Conservation (phyloP, 352 stramenopile species). For the Pythium utonaiense region DNA sequence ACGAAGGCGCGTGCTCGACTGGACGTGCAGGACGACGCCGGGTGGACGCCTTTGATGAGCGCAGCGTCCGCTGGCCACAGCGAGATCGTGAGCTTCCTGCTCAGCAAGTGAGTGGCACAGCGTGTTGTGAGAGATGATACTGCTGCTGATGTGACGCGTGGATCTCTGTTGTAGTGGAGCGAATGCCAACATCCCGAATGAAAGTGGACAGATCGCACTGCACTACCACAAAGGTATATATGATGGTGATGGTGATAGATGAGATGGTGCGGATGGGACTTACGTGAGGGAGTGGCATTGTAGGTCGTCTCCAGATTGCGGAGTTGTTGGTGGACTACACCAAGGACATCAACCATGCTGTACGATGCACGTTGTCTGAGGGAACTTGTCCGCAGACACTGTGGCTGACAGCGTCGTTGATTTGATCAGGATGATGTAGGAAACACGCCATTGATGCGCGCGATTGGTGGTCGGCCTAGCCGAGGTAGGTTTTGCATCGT, state of each 20-base stretch:
- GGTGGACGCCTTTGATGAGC: slow-evolving; percentile 79
- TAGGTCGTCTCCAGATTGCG: slow-evolving; percentile 58
- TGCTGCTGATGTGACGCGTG: slow-evolving; percentile 6
- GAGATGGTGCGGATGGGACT: too few species aligned
- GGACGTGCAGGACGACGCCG: slow-evolving; percentile 68
- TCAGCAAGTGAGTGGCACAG: slow-evolving; percentile 54
- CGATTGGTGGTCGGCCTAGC: slow-evolving; percentile 51
- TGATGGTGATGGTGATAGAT: background rate
- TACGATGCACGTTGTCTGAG: too few species aligned
- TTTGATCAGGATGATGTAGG: slow-evolving; percentile 55
- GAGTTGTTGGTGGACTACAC: slow-evolving; percentile 72
- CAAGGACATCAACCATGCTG: slow-evolving; percentile 53
- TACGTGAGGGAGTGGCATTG: too few species aligned
- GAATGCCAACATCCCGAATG: slow-evolving; percentile 62
- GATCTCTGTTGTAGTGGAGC: slow-evolving; percentile 35
- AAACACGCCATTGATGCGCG: slow-evolving; percentile 59
- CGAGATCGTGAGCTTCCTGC: slow-evolving; percentile 47
- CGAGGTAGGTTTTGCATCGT: slow-evolving; percentile 27
- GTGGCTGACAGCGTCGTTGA: too few species aligned
- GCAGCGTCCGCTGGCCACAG: slow-evolving; percentile 57
- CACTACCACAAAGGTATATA: slow-evolving; percentile 67
- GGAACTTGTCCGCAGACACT: too few species aligned
- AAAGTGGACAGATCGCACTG: slow-evolving; percentile 67
- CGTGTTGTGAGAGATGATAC: too few species aligned
- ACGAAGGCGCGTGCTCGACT: slow-evolving; percentile 31